Evolutionary conservation across 1,139 yeast genomes (phyloP).

Genomic region (Geotrichum siamense): DNA sequence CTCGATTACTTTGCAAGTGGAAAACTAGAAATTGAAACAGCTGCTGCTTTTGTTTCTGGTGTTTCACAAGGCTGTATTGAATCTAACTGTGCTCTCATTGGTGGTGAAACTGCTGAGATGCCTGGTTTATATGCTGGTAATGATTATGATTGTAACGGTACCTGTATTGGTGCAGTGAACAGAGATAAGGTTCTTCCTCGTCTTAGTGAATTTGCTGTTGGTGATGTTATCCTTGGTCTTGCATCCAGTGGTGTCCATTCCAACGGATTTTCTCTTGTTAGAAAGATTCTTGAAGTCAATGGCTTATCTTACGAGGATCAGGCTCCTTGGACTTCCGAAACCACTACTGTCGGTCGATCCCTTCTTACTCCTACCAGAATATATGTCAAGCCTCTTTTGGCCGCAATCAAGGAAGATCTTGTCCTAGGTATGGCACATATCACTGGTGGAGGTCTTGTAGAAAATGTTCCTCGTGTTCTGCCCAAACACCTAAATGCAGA

Average conservation of each 20-base stretch:
- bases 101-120: conserved; percentile 99
- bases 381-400: conserved; percentile 83
- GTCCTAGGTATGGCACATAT: conserved; percentile 90
- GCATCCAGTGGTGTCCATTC: conserved; percentile 93
- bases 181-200: conserved; percentile 70
- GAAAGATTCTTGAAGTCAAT: conserved; percentile 79
- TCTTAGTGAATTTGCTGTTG: conserved; percentile 55
- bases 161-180: conserved; percentile 98
- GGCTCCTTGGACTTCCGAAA: conserved; percentile 80
- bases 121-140: conserved; percentile 96
- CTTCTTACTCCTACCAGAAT: conserved; percentile 85
- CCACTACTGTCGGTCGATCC: conserved; percentile 73
- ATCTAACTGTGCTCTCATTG: conserved; percentile 96
- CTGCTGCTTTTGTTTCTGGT: conserved; percentile 86
- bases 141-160: conserved; percentile 97
- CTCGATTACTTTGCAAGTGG: conserved; percentile 97
- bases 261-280: conserved; percentile 92
- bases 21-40: conserved; percentile 72
- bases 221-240: conserved; percentile 79
- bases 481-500: conserved; percentile 74
- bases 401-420: conserved; percentile 59
- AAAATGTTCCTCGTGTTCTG: conserved; percentile 90
- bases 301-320: conserved; percentile 58
- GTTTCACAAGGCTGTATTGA: conserved; percentile 94
- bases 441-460: conserved; percentile 97